Conservation (phyloP, 2,329 filamentous ascomycete species). For the Xylariaceae sp. region DNA sequence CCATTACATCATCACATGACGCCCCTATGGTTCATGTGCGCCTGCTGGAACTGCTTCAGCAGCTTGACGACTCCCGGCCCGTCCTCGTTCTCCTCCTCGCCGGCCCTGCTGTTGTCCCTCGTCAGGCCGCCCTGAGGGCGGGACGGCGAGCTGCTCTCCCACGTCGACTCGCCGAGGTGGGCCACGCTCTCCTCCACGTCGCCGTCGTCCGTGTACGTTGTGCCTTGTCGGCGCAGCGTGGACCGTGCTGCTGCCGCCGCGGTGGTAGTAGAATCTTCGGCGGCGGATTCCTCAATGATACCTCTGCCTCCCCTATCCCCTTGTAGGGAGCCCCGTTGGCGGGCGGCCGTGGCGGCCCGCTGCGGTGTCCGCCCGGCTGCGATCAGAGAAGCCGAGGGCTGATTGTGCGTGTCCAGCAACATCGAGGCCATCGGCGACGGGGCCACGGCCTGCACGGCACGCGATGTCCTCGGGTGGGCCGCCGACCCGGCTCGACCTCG, state of each 20-base stretch:
- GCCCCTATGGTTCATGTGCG: conserved; percentile 42
- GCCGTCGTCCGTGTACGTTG: conserved; percentile 51
- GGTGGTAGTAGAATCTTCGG: conserved; percentile 33
- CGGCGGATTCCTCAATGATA: conserved; percentile 49
- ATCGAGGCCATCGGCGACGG: conserved; percentile 65
- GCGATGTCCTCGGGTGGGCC: conserved; percentile 32
- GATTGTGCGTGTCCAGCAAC: conserved; percentile 68
- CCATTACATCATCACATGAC: conserved; percentile 25
- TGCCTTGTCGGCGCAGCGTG: conserved; percentile 27
- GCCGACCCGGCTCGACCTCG: conserved; percentile 32
- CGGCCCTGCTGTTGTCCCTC: conserved; percentile 41
- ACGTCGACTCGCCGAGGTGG: conserved; percentile 49
- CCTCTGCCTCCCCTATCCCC: conserved; percentile 31
- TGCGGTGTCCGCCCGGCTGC: conserved; percentile 40
- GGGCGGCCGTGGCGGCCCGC: conserved; percentile 34
- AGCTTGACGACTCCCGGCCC: conserved; percentile 50
- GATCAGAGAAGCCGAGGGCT: conserved; percentile 47
- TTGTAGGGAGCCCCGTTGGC: conserved; percentile 37
- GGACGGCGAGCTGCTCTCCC: conserved; percentile 54
- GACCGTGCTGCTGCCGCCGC: conserved; percentile 24
- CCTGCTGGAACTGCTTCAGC: conserved; percentile 52
- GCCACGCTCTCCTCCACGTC: conserved; percentile 46
- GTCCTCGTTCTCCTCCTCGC: conserved; percentile 37
- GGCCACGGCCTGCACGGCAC: conserved; percentile 36
- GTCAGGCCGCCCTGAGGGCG: conserved; percentile 43